Evolutionary conservation across 176 grass and related monocot genomes (phyloP).

Genomic region (Lolium perenne): DNA sequence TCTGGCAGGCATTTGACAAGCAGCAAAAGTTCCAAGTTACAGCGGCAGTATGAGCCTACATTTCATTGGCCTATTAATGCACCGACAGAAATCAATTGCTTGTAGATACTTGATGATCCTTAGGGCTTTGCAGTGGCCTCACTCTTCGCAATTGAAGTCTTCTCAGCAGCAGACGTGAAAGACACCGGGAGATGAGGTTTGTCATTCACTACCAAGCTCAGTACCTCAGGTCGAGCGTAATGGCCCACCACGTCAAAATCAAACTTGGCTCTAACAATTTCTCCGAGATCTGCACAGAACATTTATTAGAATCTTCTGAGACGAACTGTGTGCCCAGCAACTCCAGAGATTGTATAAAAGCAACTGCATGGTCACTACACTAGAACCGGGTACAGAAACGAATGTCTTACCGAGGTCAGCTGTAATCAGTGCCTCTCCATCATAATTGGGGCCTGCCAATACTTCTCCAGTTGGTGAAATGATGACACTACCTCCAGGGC

Average conservation of each 20-base stretch:
- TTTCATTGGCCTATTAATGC: not conserved
- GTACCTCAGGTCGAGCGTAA: conserved; percentile 84
- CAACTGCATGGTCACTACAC: not conserved
- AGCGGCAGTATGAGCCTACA: not conserved
- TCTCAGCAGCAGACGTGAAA: conserved; percentile 55
- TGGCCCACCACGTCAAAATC: conserved; percentile 93
- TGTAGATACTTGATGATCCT: not conserved
- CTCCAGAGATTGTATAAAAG: not conserved
- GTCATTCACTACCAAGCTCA: conserved; percentile 85
- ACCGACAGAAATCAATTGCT: not conserved
- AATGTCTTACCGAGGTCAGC: conserved; percentile 70
- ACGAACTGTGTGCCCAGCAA: not conserved
- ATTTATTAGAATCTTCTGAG: conserved; percentile 7
- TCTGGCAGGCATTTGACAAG: not conserved
- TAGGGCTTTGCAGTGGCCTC: conserved; percentile 16
- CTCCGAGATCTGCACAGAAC: conserved; percentile 67
- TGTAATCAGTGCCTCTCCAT: conserved; percentile 80
- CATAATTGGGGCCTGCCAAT: conserved; percentile 89
- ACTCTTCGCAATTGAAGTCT: conserved; percentile 27
- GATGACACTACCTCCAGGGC: conserved; percentile 90
- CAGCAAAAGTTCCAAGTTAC: not conserved
- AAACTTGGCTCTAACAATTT: conserved; percentile 93
- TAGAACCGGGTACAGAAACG: not conserved
- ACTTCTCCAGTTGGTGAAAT: conserved; percentile 84
- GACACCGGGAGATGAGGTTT: conserved; percentile 70